A percentile compares a stretch with the other conserved stretches of the same genome.
Conservation (phyloP, 805 yeast genomes). For the Cyberlindnera euphorbiiphila region DNA sequence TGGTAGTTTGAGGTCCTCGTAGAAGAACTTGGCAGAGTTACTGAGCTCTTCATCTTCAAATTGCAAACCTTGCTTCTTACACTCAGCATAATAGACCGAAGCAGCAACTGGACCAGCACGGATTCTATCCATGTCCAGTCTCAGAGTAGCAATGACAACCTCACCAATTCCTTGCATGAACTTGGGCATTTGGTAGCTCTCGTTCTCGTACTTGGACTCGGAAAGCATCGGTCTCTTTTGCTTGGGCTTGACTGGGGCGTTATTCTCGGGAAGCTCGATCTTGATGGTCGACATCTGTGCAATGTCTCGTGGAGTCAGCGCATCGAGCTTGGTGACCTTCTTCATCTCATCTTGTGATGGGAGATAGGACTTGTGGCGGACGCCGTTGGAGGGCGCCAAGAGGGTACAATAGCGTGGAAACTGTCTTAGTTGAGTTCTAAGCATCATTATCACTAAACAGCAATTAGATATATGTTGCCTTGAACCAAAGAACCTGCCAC, state of each 20-base stretch:
- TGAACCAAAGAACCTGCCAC: background rate
- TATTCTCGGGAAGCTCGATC: conserved; percentile 25
- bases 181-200: conserved; percentile 38
- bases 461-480: background rate
- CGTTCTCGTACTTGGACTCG: conserved; percentile 36
- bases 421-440: conserved; percentile 10
- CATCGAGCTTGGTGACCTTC: conserved; percentile 11
- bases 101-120: conserved; percentile 96
- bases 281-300: conserved; percentile 25
- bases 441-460: conserved; percentile 4
- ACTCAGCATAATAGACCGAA: conserved; percentile 76
- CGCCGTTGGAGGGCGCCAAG: conserved; percentile 1
- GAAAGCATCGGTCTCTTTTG: conserved; percentile 33
- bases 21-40: conserved; percentile 77
- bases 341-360: conserved; percentile 10
- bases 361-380: conserved; percentile 13
- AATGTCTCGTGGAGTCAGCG: conserved; percentile 23
- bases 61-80: conserved; percentile 80
- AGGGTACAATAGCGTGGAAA: background rate
- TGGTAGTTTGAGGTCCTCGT: conserved; percentile 77
- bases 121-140: conserved; percentile 85
- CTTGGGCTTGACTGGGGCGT: conserved; percentile 33
- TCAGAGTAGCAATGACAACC: conserved; percentile 51
- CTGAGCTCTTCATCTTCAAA: conserved; percentile 70
- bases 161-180: conserved; percentile 64